phyloP scores from a whole-genome alignment of 148 eudicot genomes.

The Hydrangea macrophylla region DNA sequence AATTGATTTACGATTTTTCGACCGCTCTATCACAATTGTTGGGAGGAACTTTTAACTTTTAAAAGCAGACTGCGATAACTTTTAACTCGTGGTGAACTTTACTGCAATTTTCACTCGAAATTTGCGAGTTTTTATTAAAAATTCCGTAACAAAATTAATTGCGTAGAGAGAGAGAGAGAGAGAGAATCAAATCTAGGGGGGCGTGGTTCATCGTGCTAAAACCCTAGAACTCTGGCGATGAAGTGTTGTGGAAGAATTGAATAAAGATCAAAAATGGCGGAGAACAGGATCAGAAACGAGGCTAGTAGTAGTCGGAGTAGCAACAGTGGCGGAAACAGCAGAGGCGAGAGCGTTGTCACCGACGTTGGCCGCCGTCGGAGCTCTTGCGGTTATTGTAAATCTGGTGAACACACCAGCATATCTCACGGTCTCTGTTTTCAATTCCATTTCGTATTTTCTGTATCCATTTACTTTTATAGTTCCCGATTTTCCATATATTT shows the following conservation, averaged over 20 bases:
- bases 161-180: slow-evolving; percentile 11
- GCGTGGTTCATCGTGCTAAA: not conserved
- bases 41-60: too few species aligned
- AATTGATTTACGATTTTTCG: too few species aligned
- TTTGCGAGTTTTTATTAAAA: not conserved
- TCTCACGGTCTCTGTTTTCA: slow-evolving; percentile 60
- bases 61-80: too few species aligned
- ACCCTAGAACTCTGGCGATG: not conserved
- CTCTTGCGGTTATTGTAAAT: slow-evolving; percentile 89
- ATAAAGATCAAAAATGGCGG: slow-evolving; percentile 16
- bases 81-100: too few species aligned
- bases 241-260: slow-evolving; percentile 1
- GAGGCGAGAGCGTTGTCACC: slow-evolving; percentile 50
- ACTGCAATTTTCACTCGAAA: not conserved
- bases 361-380: slow-evolving; percentile 70
- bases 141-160: not conserved
- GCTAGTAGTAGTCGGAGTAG: slow-evolving; percentile 52
- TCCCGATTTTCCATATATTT: not conserved
- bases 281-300: slow-evolving; percentile 43
- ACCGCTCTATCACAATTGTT: too few species aligned
- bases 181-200: not conserved
- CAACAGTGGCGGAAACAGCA: slow-evolving; percentile 10
- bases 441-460: not conserved
- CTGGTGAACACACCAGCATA: slow-evolving; percentile 58
- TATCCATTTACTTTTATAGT: not conserved